These are phyloP conservation scores for Gymnopilus dilepis DNA, from an alignment of 768 basidiomycete species.

Conservation along the genomic window DNA sequence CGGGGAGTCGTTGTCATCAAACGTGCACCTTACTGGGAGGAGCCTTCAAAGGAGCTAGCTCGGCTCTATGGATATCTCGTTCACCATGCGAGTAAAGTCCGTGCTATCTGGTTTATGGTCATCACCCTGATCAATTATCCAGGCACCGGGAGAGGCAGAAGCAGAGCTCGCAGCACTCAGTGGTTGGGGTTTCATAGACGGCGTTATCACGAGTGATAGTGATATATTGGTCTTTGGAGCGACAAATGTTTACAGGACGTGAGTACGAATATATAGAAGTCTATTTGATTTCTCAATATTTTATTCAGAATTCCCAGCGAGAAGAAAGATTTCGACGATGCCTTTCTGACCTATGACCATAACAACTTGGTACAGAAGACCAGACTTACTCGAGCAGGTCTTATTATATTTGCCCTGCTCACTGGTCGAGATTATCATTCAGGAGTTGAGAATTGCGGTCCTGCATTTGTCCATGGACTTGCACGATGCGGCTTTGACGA, in stretches of 20 bases:
- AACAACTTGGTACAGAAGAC: too few relatives aligned
- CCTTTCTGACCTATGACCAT: too few relatives aligned
- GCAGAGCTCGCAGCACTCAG: conserved; percentile 11
- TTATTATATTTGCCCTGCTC: conserved; percentile 1
- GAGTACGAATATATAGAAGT: too few relatives aligned
- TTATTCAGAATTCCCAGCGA: neutral
- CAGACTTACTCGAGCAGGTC: neutral
- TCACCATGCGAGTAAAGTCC: neutral
- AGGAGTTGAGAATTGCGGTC: neutral
- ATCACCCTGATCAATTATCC: neutral
- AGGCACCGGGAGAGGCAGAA: conserved; percentile 20
- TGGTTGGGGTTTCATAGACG: neutral
- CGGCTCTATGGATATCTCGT: neutral
- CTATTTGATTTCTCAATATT: too few relatives aligned
- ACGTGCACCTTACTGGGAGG: neutral
- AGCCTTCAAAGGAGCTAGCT: neutral
- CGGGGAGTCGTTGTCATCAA: neutral
- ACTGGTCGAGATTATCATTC: neutral
- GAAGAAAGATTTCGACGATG: too few relatives aligned
- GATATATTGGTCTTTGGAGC: conserved; percentile 16
- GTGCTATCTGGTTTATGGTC: neutral
- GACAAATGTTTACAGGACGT: too few relatives aligned
- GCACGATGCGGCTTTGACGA: conserved; percentile 64
- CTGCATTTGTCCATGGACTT: neutral
- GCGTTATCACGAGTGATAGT: conserved; percentile 13